These are phyloP conservation scores for Globisporangium solare DNA, from an alignment of 352 stramenopile species.

Conservation along the genomic window DNA sequence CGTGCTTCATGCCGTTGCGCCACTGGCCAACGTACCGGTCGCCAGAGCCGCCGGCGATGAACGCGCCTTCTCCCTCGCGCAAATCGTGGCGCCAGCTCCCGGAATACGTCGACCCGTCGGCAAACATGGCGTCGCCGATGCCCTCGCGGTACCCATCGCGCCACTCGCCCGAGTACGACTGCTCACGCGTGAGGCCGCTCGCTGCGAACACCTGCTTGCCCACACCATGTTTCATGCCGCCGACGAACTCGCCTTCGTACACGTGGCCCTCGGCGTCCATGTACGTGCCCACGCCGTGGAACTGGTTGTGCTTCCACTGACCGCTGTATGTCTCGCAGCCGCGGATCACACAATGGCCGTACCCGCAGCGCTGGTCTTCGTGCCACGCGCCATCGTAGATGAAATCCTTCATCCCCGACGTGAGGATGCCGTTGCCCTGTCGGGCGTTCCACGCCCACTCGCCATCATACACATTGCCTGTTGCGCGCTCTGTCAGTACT, in stretches of 20 bases:
- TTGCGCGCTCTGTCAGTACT: constrained; percentile 54
- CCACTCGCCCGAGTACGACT: constrained; percentile 69
- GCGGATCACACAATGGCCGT: constrained; percentile 74
- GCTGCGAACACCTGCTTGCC: constrained; percentile 35
- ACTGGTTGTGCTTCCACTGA: constrained; percentile 65
- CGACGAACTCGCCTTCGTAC: constrained; percentile 79
- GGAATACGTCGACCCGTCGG: constrained; percentile 52
- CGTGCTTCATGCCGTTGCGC: constrained; percentile 43
- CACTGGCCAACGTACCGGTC: constrained; percentile 63
- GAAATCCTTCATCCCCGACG: constrained; percentile 68
- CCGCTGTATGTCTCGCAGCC: constrained; percentile 74
- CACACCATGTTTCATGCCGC: constrained; percentile 72
- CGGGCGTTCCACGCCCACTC: constrained; percentile 55
- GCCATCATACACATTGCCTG: constrained; percentile 68
- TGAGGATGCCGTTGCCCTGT: constrained; percentile 63
- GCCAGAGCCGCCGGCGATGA: constrained; percentile 11
- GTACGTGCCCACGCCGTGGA: constrained; percentile 74
- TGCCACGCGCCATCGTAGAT: constrained; percentile 81
- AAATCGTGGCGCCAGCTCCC: constrained; percentile 50
- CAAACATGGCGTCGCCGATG: constrained; percentile 51
- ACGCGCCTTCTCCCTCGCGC: constrained; percentile 60
- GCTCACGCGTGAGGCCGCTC: constrained; percentile 13
- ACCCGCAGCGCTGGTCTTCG: constrained; percentile 47
- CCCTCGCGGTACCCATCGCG: constrained; percentile 43
- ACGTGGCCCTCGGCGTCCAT: constrained; percentile 76